A percentile compares a stretch with the other conserved stretches of the same genome.
Evolutionary conservation across 768 basidiomycete species (phyloP).

Genomic region (Auriculariales sp.): DNA sequence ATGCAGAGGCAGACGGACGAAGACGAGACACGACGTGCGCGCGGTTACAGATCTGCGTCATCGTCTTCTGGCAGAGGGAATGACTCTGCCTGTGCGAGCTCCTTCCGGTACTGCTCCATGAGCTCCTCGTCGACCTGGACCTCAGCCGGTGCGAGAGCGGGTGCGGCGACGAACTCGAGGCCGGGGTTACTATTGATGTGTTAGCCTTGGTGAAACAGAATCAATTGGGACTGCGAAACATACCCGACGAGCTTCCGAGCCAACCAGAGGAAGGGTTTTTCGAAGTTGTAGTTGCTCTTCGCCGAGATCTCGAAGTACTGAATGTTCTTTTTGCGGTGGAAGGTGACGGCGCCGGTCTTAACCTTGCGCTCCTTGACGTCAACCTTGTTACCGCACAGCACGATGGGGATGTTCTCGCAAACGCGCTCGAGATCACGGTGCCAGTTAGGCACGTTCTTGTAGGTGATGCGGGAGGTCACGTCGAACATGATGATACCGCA

Average conservation of each 20-base stretch:
- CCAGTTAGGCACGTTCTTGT: slow-evolving; percentile 99
- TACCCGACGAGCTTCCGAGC: slow-evolving; percentile 95
- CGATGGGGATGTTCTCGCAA: slow-evolving; percentile 99
- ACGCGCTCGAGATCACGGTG: slow-evolving; percentile 99
- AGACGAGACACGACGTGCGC: too few species aligned
- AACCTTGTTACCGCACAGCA: slow-evolving; percentile 98
- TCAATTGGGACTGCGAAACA: slow-evolving; percentile 15
- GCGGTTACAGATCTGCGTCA: slow-evolving; percentile 60
- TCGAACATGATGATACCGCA: slow-evolving; percentile 99
- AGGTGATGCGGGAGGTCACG: slow-evolving; percentile 98
- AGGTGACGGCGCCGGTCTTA: slow-evolving; percentile 95
- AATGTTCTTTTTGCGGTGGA: slow-evolving; percentile 99
- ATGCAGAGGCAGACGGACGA: too few species aligned
- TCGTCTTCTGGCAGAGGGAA: slow-evolving; percentile 98
- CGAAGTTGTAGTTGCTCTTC: slow-evolving; percentile 99
- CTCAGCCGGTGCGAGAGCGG: slow-evolving; percentile 89
- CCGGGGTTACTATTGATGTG: slow-evolving; percentile 46
- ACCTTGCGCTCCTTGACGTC: slow-evolving; percentile 99
- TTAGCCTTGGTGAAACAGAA: neutral
- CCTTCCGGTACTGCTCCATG: slow-evolving; percentile 66
- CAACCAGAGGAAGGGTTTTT: slow-evolving; percentile 99
- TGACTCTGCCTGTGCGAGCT: slow-evolving; percentile 70
- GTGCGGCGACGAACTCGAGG: slow-evolving; percentile 94
- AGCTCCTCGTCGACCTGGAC: slow-evolving; percentile 65
- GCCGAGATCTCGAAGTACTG: slow-evolving; percentile 99